These are phyloP conservation scores for Quercus cerris DNA, from an alignment of 306 rosid genomes.

Conservation along the genomic window DNA sequence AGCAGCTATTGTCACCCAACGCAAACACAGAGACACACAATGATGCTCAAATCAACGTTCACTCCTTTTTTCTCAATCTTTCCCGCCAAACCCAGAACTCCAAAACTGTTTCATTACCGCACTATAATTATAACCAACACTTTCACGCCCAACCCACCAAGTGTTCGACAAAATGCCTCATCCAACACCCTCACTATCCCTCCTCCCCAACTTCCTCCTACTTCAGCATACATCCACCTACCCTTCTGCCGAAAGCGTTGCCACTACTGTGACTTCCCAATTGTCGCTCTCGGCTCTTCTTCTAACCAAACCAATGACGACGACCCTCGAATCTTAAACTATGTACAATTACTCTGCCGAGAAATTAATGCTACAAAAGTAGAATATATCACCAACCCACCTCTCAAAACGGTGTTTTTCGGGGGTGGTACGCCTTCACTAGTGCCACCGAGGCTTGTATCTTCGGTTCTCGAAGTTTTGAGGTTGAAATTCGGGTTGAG, in stretches of 20 bases:
- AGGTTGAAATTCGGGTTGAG: slow-evolving; percentile 54
- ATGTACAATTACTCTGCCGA: slow-evolving; percentile 59
- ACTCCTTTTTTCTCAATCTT: slow-evolving; percentile 50
- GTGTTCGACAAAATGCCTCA: slow-evolving; percentile 72
- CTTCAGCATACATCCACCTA: slow-evolving; percentile 91
- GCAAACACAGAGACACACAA: not conserved
- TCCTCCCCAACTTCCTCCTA: slow-evolving; percentile 23
- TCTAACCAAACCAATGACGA: slow-evolving; percentile 47
- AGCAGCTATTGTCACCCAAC: not conserved
- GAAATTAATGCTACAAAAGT: slow-evolving; percentile 69
- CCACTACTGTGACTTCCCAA: slow-evolving; percentile 93
- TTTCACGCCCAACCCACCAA: slow-evolving; percentile 33
- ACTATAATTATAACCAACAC: slow-evolving; percentile 5
- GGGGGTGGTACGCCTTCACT: slow-evolving; percentile 96
- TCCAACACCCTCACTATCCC: not conserved
- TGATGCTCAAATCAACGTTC: slow-evolving; percentile 58
- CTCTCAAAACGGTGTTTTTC: slow-evolving; percentile 78
- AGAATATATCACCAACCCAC: slow-evolving; percentile 19
- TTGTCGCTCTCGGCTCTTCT: slow-evolving; percentile 84
- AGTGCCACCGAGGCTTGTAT: slow-evolving; percentile 73
- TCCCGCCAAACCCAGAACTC: slow-evolving; percentile 35
- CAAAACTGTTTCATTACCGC: not conserved
- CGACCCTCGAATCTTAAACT: slow-evolving; percentile 73
- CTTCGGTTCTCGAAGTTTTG: slow-evolving; percentile 52
- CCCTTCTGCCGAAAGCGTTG: slow-evolving; percentile 96